Evolutionary conservation across 176 grass and related monocot species (phyloP).

Genomic region (Zea luxurians): DNA sequence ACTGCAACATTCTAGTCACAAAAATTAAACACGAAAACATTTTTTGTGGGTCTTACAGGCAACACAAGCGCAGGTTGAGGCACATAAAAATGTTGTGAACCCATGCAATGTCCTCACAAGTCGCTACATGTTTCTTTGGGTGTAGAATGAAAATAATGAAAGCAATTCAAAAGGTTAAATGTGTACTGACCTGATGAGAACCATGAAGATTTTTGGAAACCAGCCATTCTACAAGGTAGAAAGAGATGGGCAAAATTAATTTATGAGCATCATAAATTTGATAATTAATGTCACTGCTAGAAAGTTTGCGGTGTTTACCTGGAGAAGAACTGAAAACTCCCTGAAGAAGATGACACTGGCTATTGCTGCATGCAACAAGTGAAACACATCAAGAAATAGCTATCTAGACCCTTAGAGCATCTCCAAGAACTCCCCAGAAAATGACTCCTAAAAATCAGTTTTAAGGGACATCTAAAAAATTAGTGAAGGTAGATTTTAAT

Average conservation of each 20-base stretch:
- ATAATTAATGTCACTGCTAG: not conserved
- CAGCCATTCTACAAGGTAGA: slow-evolving; percentile 43
- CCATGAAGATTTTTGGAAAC: slow-evolving; percentile 52
- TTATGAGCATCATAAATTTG: not conserved
- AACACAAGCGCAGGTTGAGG: not conserved
- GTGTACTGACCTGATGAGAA: slow-evolving; percentile 55
- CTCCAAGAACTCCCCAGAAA: no score
- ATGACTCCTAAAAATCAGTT: no score
- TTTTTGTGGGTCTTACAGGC: not conserved
- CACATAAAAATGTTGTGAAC: not conserved
- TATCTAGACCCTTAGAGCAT: not conserved
- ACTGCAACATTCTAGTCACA: not conserved
- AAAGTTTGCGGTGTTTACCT: slow-evolving; percentile 38
- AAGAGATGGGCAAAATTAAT: slow-evolving; percentile 20
- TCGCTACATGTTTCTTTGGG: not conserved
- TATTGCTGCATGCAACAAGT: slow-evolving; percentile 58
- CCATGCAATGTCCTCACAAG: slow-evolving; percentile 8
- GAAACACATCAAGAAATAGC: slow-evolving; percentile 14
- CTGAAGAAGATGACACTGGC: slow-evolving; percentile 53
- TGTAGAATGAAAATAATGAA: slow-evolving; percentile 9
- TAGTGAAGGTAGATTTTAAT: no score
- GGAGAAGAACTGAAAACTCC: slow-evolving; percentile 41
- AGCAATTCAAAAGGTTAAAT: slow-evolving; percentile 17
- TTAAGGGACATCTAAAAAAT: no score
- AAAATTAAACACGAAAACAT: not conserved